Conservation (phyloP, 805 yeast species). For the Kuraishia capsulata region DNA sequence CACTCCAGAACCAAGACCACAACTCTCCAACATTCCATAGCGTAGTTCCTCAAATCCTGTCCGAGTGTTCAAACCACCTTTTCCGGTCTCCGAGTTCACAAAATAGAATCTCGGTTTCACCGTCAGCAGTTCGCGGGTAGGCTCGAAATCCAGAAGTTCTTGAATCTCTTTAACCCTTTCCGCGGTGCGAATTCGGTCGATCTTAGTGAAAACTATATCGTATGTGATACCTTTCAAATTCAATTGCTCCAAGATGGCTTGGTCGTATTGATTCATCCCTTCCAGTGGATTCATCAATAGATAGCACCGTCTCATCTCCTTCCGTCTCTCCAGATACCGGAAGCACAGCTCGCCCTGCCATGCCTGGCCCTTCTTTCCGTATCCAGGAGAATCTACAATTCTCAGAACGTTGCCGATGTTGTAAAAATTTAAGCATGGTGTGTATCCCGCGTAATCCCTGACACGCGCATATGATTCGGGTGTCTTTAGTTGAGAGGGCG, state of each 20-base stretch:
- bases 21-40: slow-evolving; percentile 39
- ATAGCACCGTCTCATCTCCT: slow-evolving; percentile 47
- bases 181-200: slow-evolving; percentile 42
- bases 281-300: slow-evolving; percentile 51
- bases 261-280: slow-evolving; percentile 55
- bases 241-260: slow-evolving; percentile 38
- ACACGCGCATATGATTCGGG: slow-evolving; percentile 33
- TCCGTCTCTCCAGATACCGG: slow-evolving; percentile 49
- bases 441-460: slow-evolving; percentile 27
- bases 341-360: slow-evolving; percentile 64
- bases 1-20: slow-evolving; percentile 24
- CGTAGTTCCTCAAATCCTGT: slow-evolving; percentile 50
- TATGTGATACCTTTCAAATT: slow-evolving; percentile 51
- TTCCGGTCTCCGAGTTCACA: slow-evolving; percentile 38
- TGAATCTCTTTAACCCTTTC: slow-evolving; percentile 25
- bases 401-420: slow-evolving; percentile 56
- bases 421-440: slow-evolving; percentile 62
- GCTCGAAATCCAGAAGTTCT: slow-evolving; percentile 24
- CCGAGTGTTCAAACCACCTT: slow-evolving; percentile 23
- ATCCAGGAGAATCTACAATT: slow-evolving; percentile 84
- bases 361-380: slow-evolving; percentile 60
- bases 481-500: slow-evolving; percentile 23
- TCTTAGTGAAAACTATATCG: slow-evolving; percentile 70
- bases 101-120: slow-evolving; percentile 34
- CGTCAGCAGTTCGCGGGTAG: slow-evolving; percentile 21